Percentiles rank a stretch among this genome's conserved stretches.
Conservation (phyloP, 2,329 filamentous ascomycete genomes). For the Fusarium sp. region DNA sequence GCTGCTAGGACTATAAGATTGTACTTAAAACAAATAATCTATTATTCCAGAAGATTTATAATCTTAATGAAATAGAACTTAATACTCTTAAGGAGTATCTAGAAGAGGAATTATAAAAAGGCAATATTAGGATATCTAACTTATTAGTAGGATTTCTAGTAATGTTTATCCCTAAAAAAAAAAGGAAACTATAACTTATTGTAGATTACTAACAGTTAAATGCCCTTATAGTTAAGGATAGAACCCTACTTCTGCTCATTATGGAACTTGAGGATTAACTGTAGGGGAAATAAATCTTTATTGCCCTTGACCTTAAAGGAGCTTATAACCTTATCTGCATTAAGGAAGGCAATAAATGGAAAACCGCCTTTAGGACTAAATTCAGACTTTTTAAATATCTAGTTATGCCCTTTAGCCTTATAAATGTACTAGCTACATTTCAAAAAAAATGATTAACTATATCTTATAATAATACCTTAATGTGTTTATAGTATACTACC, state of each 20-base stretch:
- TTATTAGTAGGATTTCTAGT: constrained; percentile 15
- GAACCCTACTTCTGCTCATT: constrained; percentile 29
- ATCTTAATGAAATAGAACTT: constrained; percentile 21
- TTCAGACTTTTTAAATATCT: constrained; percentile 36
- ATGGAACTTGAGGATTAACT: constrained; percentile 40
- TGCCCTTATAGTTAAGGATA: constrained; percentile 43
- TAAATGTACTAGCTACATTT: constrained; percentile 7
- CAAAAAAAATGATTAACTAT: constrained; percentile 38
- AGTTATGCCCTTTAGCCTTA: not conserved
- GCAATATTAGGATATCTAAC: constrained; percentile 23
- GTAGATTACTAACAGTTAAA: constrained; percentile 46
- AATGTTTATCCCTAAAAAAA: constrained; percentile 41
- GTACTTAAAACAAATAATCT: constrained; percentile 10
- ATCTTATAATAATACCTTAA: constrained; percentile 27
- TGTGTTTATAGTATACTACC: constrained; percentile 35
- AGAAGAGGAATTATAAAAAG: constrained; percentile 21
- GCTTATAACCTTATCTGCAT: constrained; percentile 50
- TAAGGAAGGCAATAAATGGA: not conserved
- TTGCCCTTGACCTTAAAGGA: constrained; percentile 29
- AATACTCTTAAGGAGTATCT: constrained; percentile 9
- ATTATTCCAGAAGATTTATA: constrained; percentile 18
- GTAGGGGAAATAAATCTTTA: constrained; percentile 23
- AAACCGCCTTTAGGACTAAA: constrained; percentile 45
- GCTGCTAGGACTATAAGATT: not conserved
- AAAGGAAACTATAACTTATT: constrained; percentile 36